These are phyloP conservation scores for Kappamyces sp. DNA, from an alignment of 192 early-diverging fungal genomes.

Conservation along the genomic window DNA sequence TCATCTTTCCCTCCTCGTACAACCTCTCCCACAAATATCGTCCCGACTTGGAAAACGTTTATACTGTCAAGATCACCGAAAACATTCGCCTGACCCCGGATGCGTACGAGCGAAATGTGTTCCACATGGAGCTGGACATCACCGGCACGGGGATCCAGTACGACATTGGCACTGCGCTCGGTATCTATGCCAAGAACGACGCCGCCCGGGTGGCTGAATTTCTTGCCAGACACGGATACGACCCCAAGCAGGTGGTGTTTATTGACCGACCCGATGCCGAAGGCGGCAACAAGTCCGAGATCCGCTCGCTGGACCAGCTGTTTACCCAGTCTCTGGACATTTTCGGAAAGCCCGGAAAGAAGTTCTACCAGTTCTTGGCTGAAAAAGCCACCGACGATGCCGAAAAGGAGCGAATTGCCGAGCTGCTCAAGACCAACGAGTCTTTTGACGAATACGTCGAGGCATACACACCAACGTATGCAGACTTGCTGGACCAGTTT, in stretches of 20 bases:
- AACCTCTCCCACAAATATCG: constrained; percentile 37
- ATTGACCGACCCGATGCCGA: constrained; percentile 49
- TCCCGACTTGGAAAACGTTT: constrained; percentile 62
- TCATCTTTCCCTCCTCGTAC: constrained; percentile 71
- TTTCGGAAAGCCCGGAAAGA: constrained; percentile 91
- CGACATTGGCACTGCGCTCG: constrained; percentile 89
- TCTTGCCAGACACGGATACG: constrained; percentile 64
- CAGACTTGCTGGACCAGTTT: constrained; percentile 82
- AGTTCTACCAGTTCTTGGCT: constrained; percentile 82
- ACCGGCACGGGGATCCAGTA: constrained; percentile 73
- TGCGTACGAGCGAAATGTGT: constrained; percentile 89
- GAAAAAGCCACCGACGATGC: constrained; percentile 60
- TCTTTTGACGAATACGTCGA: constrained; percentile 77
- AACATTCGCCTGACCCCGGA: constrained; percentile 81
- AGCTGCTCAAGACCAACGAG: constrained; percentile 62
- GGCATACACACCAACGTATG: constrained; percentile 73
- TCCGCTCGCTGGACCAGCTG: constrained; percentile 69
- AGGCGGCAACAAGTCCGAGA: constrained; percentile 42
- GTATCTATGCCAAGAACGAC: constrained; percentile 89
- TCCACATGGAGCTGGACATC: constrained; percentile 94
- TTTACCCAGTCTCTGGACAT: constrained; percentile 80
- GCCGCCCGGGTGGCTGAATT: constrained; percentile 63
- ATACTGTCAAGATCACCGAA: constrained; percentile 59
- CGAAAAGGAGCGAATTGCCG: constrained; percentile 19
- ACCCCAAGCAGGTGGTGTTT: constrained; percentile 58